Base-by-base conservation (phyloP, 805 yeast species). In the Isabelozyma gotoi region DNA sequence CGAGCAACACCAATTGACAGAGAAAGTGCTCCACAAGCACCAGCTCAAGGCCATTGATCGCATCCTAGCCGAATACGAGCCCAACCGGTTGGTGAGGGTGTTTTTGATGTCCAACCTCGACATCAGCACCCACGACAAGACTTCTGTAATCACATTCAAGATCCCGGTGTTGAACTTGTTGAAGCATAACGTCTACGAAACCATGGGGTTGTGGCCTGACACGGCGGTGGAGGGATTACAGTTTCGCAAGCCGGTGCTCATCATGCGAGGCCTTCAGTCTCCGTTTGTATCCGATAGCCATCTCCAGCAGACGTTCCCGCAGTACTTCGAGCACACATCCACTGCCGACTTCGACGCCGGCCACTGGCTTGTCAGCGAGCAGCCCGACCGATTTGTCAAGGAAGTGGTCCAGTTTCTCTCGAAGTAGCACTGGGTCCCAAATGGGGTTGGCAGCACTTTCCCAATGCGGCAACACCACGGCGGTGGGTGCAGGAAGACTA, bases 241-340 rank as follows among this genome's bases (percentile, higher is more conserved):
- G n/a, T 59, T 56, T 51, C 38, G 45, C 2, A 60, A 60, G 20
- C 72, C 74, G 1, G 67, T 72, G 2, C 48, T 75, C 34, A 71
- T 80, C 39, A 58, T 80, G 54, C 67, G 69, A 43, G 84, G 77
- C 3, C 43, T 56, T 14, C 44, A 63, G 12, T 76, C 82, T 2
- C 53, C 59, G 0, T 74, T 79, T 43, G 67, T 80, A 12, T 55
- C 53, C 12, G 62, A 62, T 3, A 47, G 65, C 38, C 62, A 59
- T 31, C 47, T 46, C 12, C 40, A 40, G 3, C 20, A 16, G 2
- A 56, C 42, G 8, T 68, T 68, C 42, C 51, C 55, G 1, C 36
- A 40, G 5, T 62, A 61, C 45, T 69, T 67, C 49, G 29, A 60
- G 24, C 12, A 32, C 5, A n/a, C n/a, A 1, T n/a, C 15, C 15